Evolutionary conservation across 2,329 filamentous ascomycete genomes (phyloP).

Genomic region (Hortaea sp.): DNA sequence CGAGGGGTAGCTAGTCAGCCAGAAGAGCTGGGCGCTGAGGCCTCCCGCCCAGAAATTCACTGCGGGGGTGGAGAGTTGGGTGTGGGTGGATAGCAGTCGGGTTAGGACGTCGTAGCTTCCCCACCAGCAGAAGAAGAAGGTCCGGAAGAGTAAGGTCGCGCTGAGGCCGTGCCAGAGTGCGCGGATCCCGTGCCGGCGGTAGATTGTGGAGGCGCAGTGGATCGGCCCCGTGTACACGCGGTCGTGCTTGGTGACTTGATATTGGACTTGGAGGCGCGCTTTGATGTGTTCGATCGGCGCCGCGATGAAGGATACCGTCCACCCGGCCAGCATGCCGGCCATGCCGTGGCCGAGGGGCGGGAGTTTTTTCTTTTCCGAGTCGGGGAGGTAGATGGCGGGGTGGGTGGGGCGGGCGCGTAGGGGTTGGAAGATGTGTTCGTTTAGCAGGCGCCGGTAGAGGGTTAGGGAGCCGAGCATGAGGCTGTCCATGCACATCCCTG

Average conservation of each 20-base stretch:
- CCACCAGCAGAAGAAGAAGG: slow-evolving; percentile 99
- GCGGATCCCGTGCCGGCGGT: slow-evolving; percentile 55
- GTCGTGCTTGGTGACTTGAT: slow-evolving; percentile 66
- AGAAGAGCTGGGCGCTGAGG: slow-evolving; percentile 85
- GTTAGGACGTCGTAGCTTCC: slow-evolving; percentile 84
- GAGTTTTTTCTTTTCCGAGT: slow-evolving; percentile 36
- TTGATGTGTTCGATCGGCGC: slow-evolving; percentile 94
- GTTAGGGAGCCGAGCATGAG: slow-evolving; percentile 88
- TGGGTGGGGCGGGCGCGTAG: slow-evolving; percentile 14
- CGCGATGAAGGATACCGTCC: slow-evolving; percentile 85
- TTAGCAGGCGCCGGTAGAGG: slow-evolving; percentile 75
- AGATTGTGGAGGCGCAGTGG: slow-evolving; percentile 66
- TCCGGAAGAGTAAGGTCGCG: slow-evolving; percentile 79
- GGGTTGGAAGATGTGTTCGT: slow-evolving; percentile 66
- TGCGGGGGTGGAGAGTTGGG: slow-evolving; percentile 61
- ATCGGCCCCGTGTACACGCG: slow-evolving; percentile 78
- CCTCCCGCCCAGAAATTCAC: slow-evolving; percentile 98
- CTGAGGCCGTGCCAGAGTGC: slow-evolving; percentile 79
- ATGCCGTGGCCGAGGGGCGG: slow-evolving; percentile 75
- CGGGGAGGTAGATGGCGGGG: slow-evolving; percentile 12
- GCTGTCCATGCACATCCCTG: slow-evolving; percentile 84
- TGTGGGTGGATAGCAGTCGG: slow-evolving; percentile 54
- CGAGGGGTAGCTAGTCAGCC: slow-evolving; percentile 82
- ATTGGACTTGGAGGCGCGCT: slow-evolving; percentile 87
- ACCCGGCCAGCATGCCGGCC: slow-evolving; percentile 77